Conservation (phyloP, 306 rosid genomes). For the Coriaria nepalensis region DNA sequence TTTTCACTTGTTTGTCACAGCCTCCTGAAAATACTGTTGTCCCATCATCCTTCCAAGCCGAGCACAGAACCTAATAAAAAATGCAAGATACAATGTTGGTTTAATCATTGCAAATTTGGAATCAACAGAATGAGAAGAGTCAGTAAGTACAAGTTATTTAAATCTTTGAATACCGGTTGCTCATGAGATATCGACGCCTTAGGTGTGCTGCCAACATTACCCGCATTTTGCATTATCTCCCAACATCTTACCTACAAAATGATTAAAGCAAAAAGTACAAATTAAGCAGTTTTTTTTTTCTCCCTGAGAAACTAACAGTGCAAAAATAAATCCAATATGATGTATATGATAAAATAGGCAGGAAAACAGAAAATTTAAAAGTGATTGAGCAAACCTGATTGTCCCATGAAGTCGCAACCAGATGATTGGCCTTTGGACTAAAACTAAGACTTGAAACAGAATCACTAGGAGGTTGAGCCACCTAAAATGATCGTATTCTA, state of each 20-base stretch:
- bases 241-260: conserved; percentile 61
- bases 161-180: conserved; percentile 40
- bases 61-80: conserved; percentile 59
- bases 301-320: too few relatives aligned
- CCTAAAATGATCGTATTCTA: too few relatives aligned
- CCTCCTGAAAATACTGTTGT: conserved; percentile 89
- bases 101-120: too few relatives aligned
- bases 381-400: conserved; percentile 37
- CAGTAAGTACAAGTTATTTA: neutral
- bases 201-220: conserved; percentile 41
- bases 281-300: neutral
- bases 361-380: neutral
- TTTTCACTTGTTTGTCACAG: conserved; percentile 90
- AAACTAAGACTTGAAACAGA: conserved; percentile 57
- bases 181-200: conserved; percentile 77
- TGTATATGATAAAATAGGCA: neutral
- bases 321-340: too few relatives aligned
- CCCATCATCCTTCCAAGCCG: conserved; percentile 93
- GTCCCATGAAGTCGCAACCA: conserved; percentile 81
- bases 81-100: neutral
- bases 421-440: conserved; percentile 64
- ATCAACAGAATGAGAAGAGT: neutral
- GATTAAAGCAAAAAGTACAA: neutral
- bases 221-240: conserved; percentile 59
- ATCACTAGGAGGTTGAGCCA: conserved; percentile 68